Evolutionary conservation across 495 filamentous ascomycete genomes (phyloP).

Genomic region (Glonium stellatum): DNA sequence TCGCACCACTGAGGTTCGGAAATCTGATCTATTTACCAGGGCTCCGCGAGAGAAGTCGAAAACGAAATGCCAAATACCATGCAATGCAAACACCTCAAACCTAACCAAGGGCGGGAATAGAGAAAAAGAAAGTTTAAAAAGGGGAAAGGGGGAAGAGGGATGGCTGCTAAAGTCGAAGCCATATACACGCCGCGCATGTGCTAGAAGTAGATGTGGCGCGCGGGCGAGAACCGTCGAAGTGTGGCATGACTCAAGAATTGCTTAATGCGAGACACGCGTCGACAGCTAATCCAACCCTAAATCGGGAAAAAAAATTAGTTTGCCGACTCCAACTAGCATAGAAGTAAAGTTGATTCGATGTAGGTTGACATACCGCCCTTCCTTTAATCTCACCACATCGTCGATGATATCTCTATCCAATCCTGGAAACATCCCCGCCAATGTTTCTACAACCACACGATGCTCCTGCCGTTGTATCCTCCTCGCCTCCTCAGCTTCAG

Average conservation of each 20-base stretch:
- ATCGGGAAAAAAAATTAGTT: conserved; percentile 18
- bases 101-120: neutral
- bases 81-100: neutral
- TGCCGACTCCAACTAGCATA: neutral
- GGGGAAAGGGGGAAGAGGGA: neutral
- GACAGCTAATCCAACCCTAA: conserved; percentile 79
- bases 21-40: no score
- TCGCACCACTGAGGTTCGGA: no score
- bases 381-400: conserved; percentile 86
- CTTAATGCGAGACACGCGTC: conserved; percentile 85
- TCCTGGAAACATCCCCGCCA: conserved; percentile 89
- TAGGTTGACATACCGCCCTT: conserved; percentile 66
- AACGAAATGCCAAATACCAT: neutral
- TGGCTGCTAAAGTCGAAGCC: no score
- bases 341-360: neutral
- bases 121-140: neutral
- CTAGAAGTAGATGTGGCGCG: no score
- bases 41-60: no score
- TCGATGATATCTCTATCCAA: conserved; percentile 86
- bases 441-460: conserved; percentile 79
- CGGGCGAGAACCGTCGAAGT: no score
- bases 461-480: conserved; percentile 81
- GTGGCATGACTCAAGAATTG: conserved; percentile 11
- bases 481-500: conserved; percentile 82
- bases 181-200: no score